These are phyloP conservation scores for Phialophora tarda DNA, from an alignment of 2,329 filamentous ascomycete species.

Conservation along the genomic window DNA sequence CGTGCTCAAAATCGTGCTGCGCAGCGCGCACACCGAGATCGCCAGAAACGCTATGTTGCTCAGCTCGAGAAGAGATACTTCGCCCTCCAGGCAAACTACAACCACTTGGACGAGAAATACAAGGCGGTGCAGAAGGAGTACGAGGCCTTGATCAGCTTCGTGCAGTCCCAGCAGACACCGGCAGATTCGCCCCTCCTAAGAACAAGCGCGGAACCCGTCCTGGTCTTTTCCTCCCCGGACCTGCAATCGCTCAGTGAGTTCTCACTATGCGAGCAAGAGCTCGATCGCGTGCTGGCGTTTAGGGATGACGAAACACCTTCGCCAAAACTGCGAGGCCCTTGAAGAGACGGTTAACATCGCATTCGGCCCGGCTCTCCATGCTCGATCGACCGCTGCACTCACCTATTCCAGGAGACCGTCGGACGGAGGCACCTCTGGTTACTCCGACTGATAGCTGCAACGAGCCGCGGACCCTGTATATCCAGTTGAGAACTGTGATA, in stretches of 20 bases:
- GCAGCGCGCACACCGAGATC: constrained; percentile 17
- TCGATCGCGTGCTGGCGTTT: background rate
- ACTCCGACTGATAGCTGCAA: background rate
- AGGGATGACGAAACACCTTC: background rate
- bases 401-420: background rate
- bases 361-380: background rate
- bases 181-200: background rate
- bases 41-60: constrained; percentile 16
- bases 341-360: background rate
- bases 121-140: constrained; percentile 10
- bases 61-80: constrained; percentile 16
- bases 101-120: constrained; percentile 15
- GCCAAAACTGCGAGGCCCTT: background rate
- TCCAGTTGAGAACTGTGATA: background rate
- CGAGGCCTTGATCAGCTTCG: constrained; percentile 6
- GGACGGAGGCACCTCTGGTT: background rate
- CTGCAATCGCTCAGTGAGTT: background rate
- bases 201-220: background rate
- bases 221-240: background rate
- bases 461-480: background rate
- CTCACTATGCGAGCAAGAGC: constrained; percentile 7
- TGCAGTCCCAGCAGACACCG: constrained; percentile 7
- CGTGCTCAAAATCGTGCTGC: constrained; percentile 18
- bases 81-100: constrained; percentile 13
- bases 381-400: background rate